Conservation (phyloP, 306 rosid genomes). For the Cucumis cinereus region DNA sequence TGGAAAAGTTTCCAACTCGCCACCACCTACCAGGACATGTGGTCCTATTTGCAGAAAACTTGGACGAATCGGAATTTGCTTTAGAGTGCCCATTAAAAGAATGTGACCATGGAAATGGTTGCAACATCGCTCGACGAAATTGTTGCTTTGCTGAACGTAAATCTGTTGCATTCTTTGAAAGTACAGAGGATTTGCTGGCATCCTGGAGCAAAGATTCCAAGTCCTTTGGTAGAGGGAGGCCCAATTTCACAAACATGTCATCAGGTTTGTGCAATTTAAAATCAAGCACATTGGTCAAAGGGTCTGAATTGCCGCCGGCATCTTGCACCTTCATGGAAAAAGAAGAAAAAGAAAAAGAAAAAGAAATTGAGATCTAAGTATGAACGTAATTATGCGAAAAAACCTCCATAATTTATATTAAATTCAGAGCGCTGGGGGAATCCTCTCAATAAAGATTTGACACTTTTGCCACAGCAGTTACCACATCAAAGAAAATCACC, state of each 20-base stretch:
- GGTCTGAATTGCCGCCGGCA: slow-evolving; percentile 33
- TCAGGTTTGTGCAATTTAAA: slow-evolving; percentile 46
- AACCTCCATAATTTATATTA: neutral
- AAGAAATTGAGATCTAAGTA: neutral
- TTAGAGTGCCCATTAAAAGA: slow-evolving; percentile 61
- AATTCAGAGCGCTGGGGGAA: neutral
- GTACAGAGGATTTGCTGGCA: slow-evolving; percentile 45
- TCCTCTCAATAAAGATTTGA: neutral
- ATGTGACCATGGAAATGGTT: slow-evolving; percentile 86
- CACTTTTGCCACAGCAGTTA: neutral
- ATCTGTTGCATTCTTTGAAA: slow-evolving; percentile 50
- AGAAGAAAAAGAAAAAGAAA: slow-evolving; percentile 4
- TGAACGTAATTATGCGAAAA: neutral
- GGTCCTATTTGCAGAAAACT: slow-evolving; percentile 51
- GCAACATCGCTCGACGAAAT: slow-evolving; percentile 61
- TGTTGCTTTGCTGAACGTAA: slow-evolving; percentile 58
- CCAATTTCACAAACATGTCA: slow-evolving; percentile 50
- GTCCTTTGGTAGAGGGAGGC: slow-evolving; percentile 57
- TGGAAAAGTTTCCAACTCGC: slow-evolving; percentile 36
- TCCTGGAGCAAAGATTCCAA: slow-evolving; percentile 81
- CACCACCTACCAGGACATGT: slow-evolving; percentile 84
- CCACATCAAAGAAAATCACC: neutral
- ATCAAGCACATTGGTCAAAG: slow-evolving; percentile 50
- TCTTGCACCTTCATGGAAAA: slow-evolving; percentile 37
- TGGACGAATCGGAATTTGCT: slow-evolving; percentile 57